Evolutionary conservation across 768 basidiomycete species (phyloP).

Genomic region (Boletus coccyginus): DNA sequence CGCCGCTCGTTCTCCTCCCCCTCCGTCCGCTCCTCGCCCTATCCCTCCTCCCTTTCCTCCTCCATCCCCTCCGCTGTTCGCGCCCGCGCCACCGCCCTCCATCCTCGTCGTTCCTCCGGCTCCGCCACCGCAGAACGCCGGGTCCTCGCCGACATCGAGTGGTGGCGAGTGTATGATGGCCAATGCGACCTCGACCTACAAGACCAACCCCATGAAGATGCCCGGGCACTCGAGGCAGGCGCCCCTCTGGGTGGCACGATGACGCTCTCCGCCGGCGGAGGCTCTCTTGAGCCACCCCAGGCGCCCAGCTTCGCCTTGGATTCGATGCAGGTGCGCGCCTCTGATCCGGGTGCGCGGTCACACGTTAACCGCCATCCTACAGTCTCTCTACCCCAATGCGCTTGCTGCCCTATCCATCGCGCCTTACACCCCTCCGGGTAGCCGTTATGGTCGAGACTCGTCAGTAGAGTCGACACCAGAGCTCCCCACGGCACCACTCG

Average conservation of each 20-base stretch:
- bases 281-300: conserved; percentile 37
- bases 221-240: conserved; percentile 1
- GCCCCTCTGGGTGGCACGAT: conserved; percentile 26
- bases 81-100: conserved; percentile 35
- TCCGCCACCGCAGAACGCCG: conserved; percentile 64
- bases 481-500: conserved; percentile 36
- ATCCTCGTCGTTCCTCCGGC: conserved; percentile 60
- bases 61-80: conserved; percentile 33
- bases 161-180: conserved; percentile 79
- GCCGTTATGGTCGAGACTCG: conserved; percentile 42
- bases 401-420: conserved; percentile 57
- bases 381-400: conserved; percentile 38
- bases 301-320: conserved; percentile 21
- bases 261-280: conserved; percentile 37
- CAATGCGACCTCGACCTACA: conserved; percentile 45
- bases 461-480: conserved; percentile 60
- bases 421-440: conserved; percentile 48
- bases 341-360: neutral
- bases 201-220: conserved; percentile 26
- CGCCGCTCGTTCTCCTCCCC: conserved; percentile 75
- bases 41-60: conserved; percentile 44
- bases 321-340: conserved; percentile 26
- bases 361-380: conserved; percentile 25
- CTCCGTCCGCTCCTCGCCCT: conserved; percentile 66
- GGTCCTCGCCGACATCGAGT: conserved; percentile 83